Base-by-base conservation (phyloP, 2,329 filamentous ascomycete genomes). In the Cercospora sesami region DNA sequence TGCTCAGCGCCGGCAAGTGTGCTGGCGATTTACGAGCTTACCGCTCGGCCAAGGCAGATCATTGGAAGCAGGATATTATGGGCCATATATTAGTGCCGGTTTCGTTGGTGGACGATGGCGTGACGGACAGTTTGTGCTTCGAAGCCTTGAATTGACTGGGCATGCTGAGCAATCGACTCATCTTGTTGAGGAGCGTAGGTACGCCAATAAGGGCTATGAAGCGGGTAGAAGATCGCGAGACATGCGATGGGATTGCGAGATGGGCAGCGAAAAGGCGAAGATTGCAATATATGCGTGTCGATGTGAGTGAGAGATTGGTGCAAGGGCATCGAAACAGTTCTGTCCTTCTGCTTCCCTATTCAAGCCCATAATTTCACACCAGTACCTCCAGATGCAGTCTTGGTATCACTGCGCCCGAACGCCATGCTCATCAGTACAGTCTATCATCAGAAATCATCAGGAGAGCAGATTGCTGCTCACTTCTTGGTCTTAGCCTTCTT, bases 401-500 rank as follows among this genome's bases (percentile, higher is more conserved):
- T 6, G n/a, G 53, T 31, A 58, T 18, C 26, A n/a, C 30, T n/a
- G 53, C 53, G 26, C 53, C 53, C 6, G 26, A 30, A 58, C 53
- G 53, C 53, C 53, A 58, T 18, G 53, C 53, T 58, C 9, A 58
- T 58, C 26, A 9, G 9, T 31, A 57, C 23, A 31, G 9, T 31
- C 30, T 28, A 58, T 30, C 26, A 58, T 31, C 26, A n/a, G 6
- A 21, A 57, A 4, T 12, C 28, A 58, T 4, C 16, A 26, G 16
- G 6, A 30, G 23, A n/a, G 53, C 53, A 30, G 12, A 10, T 26
- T 2, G 10, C 30, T 21, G 26, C 53, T 58, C 53, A 65, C 28
- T 60, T 65, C 42, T 45, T 59, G 12, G 57, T 60, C 23, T 16
- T 45, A 12, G 39, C 45, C 16, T 65, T 65, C 36, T 65, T 65